These are phyloP conservation scores for Colletotrichum sublineola DNA, from an alignment of 2,329 filamentous ascomycete genomes.

Conservation along the genomic window DNA sequence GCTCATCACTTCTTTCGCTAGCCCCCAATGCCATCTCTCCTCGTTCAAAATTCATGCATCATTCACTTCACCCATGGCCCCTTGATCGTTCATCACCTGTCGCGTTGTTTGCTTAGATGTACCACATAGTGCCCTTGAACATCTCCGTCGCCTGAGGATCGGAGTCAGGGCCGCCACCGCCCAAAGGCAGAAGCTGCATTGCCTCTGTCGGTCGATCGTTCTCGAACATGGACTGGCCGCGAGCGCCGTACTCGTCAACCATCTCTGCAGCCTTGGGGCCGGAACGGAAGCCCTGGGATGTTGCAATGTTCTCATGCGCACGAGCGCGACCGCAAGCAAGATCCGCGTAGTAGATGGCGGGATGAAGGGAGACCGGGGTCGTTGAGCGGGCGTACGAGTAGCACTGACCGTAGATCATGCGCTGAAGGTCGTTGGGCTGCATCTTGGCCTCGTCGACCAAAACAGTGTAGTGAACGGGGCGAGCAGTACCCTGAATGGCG, in stretches of 20 bases:
- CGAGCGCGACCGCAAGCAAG: constrained; percentile 85
- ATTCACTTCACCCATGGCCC: neutral
- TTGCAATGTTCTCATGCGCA: constrained; percentile 73
- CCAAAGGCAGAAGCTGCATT: constrained; percentile 44
- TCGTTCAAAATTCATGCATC: neutral
- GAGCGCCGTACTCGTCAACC: constrained; percentile 55
- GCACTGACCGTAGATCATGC: constrained; percentile 93
- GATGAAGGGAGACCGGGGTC: constrained; percentile 89
- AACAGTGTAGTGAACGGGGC: constrained; percentile 93
- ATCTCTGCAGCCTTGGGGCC: constrained; percentile 60
- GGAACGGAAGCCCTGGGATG: constrained; percentile 59
- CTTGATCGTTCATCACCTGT: neutral
- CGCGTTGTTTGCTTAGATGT: constrained; percentile 49
- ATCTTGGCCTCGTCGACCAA: constrained; percentile 84
- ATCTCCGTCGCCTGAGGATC: constrained; percentile 44
- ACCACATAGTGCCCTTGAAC: constrained; percentile 59
- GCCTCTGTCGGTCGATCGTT: constrained; percentile 32
- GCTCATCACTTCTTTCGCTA: neutral
- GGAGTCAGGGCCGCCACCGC: constrained; percentile 43
- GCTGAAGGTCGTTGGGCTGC: constrained; percentile 78
- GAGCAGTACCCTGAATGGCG: constrained; percentile 93
- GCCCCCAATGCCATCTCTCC: neutral
- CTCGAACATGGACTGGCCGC: constrained; percentile 49
- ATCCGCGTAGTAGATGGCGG: constrained; percentile 96
- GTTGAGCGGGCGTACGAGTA: constrained; percentile 95